A percentile compares a stretch with the other conserved stretches of the same genome.
These are phyloP conservation scores for Schizosaccharomyces cryophilus DNA, from an alignment of 805 yeast species.

Conservation along the genomic window DNA sequence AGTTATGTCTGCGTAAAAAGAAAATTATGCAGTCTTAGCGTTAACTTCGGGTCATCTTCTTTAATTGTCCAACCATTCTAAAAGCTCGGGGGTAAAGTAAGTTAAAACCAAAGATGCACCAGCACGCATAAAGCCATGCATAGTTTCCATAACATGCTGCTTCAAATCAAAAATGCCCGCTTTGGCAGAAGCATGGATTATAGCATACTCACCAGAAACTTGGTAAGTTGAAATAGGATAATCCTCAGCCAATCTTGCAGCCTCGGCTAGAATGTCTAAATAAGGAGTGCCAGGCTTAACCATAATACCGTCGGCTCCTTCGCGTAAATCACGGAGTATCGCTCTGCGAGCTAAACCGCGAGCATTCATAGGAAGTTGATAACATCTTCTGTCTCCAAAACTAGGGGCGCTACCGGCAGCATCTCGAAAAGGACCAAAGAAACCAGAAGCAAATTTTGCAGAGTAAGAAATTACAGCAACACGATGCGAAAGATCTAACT, in stretches of 20 bases:
- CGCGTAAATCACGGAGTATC: conserved; percentile 54
- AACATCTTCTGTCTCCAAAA: conserved; percentile 73
- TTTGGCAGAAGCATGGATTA: conserved; percentile 95
- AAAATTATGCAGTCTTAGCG: too few relatives aligned
- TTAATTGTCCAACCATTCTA: conserved; percentile 55
- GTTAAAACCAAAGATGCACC: conserved; percentile 83
- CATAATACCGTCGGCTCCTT: conserved; percentile 89
- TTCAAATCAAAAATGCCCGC: conserved; percentile 76
- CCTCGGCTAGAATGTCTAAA: conserved; percentile 73
- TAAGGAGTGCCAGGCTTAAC: conserved; percentile 93
- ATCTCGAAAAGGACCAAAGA: conserved; percentile 94
- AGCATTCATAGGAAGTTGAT: conserved; percentile 84
- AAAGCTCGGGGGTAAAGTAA: conserved; percentile 83
- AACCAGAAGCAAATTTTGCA: conserved; percentile 74
- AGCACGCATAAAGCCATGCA: conserved; percentile 77
- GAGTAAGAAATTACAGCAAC: conserved; percentile 79
- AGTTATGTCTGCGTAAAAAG: too few relatives aligned
- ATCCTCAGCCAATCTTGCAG: conserved; percentile 55
- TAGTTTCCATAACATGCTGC: conserved; percentile 54
- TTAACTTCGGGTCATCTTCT: neutral
- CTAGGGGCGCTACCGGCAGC: conserved; percentile 86
- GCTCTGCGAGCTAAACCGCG: conserved; percentile 89
- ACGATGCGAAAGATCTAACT: conserved; percentile 62
- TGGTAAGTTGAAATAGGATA: conserved; percentile 87
- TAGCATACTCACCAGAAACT: conserved; percentile 91